Percentiles rank a stretch among this genome's conserved stretches.
phyloP scores from a whole-genome alignment of 2,329 filamentous ascomycete genomes.

The Nemania sp. region DNA sequence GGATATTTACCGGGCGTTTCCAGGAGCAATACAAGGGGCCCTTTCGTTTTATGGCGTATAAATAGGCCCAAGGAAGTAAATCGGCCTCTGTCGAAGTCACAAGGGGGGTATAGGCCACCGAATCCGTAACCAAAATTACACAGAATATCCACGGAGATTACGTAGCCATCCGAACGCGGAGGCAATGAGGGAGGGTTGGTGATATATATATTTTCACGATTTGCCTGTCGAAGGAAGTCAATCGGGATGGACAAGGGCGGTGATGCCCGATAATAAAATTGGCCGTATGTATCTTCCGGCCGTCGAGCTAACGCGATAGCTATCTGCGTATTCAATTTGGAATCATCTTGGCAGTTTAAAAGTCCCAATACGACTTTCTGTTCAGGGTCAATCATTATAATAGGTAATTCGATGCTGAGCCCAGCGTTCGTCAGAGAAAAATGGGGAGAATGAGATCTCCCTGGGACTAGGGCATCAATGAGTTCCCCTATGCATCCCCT shows the following conservation, averaged over 20 bases:
- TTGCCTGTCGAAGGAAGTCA: not conserved
- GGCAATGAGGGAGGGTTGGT: not conserved
- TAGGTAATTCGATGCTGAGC: conserved; percentile 20
- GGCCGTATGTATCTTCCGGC: not conserved
- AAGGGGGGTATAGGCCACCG: not conserved
- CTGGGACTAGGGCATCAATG: not conserved
- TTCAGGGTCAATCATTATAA: conserved; percentile 3
- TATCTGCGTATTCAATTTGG: not conserved
- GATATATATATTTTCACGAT: conserved; percentile 5
- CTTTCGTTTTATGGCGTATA: not conserved
- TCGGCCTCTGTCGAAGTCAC: not conserved
- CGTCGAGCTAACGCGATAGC: not conserved
- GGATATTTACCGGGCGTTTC: not conserved
- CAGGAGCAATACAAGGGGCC: not conserved
- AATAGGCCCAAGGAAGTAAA: too few relatives aligned
- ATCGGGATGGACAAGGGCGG: not conserved
- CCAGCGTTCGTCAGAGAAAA: conserved; percentile 22
- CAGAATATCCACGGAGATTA: too few relatives aligned
- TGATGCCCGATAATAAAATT: not conserved
- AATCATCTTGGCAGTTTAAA: conserved; percentile 1
- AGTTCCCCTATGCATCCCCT: not conserved
- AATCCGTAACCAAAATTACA: not conserved
- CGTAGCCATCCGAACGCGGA: too few relatives aligned
- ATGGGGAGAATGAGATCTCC: not conserved
- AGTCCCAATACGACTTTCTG: not conserved